phyloP scores from a whole-genome alignment of 441 rosid genomes.

The Populus hybrid region DNA sequence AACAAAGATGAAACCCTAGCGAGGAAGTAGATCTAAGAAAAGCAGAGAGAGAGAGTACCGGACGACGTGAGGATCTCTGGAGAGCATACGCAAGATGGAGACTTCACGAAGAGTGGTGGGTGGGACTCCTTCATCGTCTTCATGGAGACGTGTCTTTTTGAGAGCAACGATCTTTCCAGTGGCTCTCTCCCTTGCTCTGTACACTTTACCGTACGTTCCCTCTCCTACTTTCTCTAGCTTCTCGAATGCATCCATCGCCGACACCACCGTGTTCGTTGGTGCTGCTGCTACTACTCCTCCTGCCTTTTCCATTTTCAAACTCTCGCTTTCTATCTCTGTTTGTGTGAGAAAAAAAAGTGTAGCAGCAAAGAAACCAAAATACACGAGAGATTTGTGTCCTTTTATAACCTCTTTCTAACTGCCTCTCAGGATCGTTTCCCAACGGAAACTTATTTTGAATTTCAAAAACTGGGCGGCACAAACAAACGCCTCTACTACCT shows the following conservation, averaged over 20 bases:
- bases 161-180: conserved; percentile 90
- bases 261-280: conserved; percentile 17
- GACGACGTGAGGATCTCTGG: conserved; percentile 90
- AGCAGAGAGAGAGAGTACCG: conserved; percentile 39
- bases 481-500: background rate
- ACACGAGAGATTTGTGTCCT: too few relatives aligned
- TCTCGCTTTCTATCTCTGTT: background rate
- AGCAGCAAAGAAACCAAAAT: background rate
- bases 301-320: background rate
- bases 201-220: conserved; percentile 96
- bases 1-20: background rate
- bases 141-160: conserved; percentile 97
- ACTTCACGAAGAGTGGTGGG: conserved; percentile 99
- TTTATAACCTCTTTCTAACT: background rate
- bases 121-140: conserved; percentile 97
- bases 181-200: conserved; percentile 92
- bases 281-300: background rate
- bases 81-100: conserved; percentile 98
- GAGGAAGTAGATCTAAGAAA: background rate
- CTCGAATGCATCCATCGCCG: conserved; percentile 91
- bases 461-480: conserved; percentile 28
- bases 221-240: conserved; percentile 98
- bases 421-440: conserved; percentile 7
- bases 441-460: conserved; percentile 44
- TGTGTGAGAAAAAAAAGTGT: too few relatives aligned